A percentile compares a stretch with the other conserved stretches of the same genome.
Conservation (phyloP, 139 green algal species). For the Deuterostichococcus epilithicus region DNA sequence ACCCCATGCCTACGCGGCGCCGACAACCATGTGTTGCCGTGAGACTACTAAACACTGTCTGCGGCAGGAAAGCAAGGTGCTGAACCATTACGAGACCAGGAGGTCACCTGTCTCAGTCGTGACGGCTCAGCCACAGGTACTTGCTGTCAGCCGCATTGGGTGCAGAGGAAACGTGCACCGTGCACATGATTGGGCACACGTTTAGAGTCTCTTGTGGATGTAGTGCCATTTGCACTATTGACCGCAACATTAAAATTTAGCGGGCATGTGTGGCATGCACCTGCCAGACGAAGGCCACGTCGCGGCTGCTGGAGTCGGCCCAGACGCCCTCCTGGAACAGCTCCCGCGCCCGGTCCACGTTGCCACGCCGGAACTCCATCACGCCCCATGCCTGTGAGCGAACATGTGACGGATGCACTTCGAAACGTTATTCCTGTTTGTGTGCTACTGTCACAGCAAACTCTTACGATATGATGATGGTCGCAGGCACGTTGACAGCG, state of each 20-base stretch:
- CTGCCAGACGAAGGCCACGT: constrained; percentile 72
- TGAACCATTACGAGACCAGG: not conserved
- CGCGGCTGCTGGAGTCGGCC: constrained; percentile 55
- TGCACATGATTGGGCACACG: too few species aligned
- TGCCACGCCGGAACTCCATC: constrained; percentile 75
- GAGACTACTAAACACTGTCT: too few species aligned
- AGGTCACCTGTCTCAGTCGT: not conserved
- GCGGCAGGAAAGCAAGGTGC: not conserved
- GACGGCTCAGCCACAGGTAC: too few species aligned
- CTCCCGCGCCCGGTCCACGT: constrained; percentile 63
- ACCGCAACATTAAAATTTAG: not conserved
- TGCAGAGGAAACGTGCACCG: too few species aligned
- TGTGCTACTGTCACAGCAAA: too few species aligned
- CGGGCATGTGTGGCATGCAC: constrained; percentile 6
- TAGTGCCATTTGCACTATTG: not conserved
- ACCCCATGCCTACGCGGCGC: constrained; percentile 87
- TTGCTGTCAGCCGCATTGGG: too few species aligned
- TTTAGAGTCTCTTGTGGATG: too few species aligned
- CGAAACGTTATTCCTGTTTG: too few species aligned
- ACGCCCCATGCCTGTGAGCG: constrained; percentile 74
- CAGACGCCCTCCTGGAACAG: constrained; percentile 95
- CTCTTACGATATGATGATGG: too few species aligned
- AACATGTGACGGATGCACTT: too few species aligned
- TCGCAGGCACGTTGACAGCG: too few species aligned
- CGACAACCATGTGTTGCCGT: too few species aligned